Base-by-base conservation (phyloP, 129 eudicot species). In the Lactuca sativa region DNA sequence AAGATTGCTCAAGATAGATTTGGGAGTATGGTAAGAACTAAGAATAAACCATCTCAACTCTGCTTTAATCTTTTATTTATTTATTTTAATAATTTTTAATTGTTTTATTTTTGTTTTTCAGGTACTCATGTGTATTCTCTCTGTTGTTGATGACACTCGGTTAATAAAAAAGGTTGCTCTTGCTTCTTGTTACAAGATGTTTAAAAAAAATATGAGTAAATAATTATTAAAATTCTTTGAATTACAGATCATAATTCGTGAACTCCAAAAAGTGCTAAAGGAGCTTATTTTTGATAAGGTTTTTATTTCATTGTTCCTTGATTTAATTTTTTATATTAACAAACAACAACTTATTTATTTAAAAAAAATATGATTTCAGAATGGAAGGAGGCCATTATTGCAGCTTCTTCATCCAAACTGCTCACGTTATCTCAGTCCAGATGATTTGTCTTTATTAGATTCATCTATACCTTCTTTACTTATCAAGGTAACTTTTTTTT, bases 381-480 rank as follows among this genome's bases (percentile, higher is more conserved):
- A 66, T 76, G 95, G 82, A 57, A 85, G 96, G 31, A 95, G 88
- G 44, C 92, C 96, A 59, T 30, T 93, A 59, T 72, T 93, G 84
- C 98, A 93, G 64, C 88, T 93, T 67, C 92, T 93, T 59, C 96
- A 86, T 80, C 98, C 98, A 62, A 78, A 85, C 65, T 89, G 88
- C 58, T 51, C 86, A 38, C 96, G 92, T 71, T 93, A 93, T 83
- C 78, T 89, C 55, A 85, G 84, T 76, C 92, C 90, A 17, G 92
- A 93, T 75, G 98, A 93, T 58, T 48, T 93, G 56, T 70, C 84
- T 56, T 85, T 85, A 25, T 74, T 93, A 65, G 84, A 75, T 83
- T 71, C 82, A 4, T 82, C 87, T 41, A 69, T 93, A 62, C 92
- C 92, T 75, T 89, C 92, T 37, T 72, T 93, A 37, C 36, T 72